Percentiles rank a stretch among this genome's conserved stretches.
Evolutionary conservation across 2,329 filamentous ascomycete genomes (phyloP).

Genomic region (Verticillium tricorpus): DNA sequence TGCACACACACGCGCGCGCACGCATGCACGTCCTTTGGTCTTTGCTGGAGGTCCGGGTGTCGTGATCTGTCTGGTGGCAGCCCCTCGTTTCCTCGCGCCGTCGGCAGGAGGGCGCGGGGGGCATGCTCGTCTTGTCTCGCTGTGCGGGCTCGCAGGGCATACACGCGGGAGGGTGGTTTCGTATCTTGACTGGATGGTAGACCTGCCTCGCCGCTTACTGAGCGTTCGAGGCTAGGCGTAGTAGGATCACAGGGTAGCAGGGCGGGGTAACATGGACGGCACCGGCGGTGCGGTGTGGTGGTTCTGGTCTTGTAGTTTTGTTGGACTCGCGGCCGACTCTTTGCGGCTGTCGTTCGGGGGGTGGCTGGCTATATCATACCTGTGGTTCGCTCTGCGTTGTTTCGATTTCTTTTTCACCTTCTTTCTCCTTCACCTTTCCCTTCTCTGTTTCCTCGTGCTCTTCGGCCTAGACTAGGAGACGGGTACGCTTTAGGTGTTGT

Average conservation of each 20-base stretch:
- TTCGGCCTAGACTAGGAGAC: not conserved
- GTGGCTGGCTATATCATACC: not conserved
- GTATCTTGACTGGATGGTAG: not conserved
- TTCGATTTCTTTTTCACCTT: not conserved
- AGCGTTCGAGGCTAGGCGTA: not conserved
- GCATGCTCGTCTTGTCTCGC: conserved; percentile 5
- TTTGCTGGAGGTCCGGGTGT: conserved; percentile 8
- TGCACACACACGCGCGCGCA: not conserved
- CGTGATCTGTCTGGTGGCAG: conserved; percentile 6
- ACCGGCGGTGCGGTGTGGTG: not conserved
- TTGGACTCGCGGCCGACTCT: not conserved
- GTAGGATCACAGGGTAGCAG: not conserved
- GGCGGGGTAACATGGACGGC: not conserved
- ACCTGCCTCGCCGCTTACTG: not conserved
- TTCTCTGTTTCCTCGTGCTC: not conserved
- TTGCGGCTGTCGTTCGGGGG: not conserved
- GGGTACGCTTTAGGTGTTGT: not conserved
- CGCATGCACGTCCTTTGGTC: conserved; percentile 7
- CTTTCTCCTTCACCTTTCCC: not conserved
- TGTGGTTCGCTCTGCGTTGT: not conserved
- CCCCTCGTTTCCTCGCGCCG: conserved; percentile 6
- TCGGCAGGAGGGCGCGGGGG: conserved; percentile 8
- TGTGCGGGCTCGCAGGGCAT: not conserved
- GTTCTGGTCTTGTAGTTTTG: not conserved
- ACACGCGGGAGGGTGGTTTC: not conserved